These are phyloP conservation scores for Neodidymelliopsis sp. DNA, from an alignment of 2,329 filamentous ascomycete genomes.

Conservation along the genomic window DNA sequence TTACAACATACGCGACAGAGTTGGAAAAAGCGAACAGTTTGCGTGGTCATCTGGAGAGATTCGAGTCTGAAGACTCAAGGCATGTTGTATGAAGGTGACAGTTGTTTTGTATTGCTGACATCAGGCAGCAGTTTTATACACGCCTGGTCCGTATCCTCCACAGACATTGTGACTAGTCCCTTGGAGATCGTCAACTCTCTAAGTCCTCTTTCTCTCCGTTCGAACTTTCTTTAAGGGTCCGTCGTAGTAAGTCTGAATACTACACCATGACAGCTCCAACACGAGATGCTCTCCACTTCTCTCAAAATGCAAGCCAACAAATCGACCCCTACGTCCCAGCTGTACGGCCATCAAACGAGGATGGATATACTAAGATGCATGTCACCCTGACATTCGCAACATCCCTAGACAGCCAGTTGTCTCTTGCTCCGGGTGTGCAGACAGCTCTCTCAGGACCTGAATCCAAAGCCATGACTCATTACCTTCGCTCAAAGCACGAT, in stretches of 20 bases:
- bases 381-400: conserved; percentile 86
- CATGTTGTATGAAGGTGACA: too few species aligned
- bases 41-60: background rate
- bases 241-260: too few species aligned
- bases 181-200: background rate
- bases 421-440: conserved; percentile 78
- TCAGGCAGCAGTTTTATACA: conserved; percentile 1
- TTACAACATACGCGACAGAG: too few species aligned
- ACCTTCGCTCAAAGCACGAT: conserved; percentile 80
- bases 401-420: conserved; percentile 83
- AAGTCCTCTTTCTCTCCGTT: too few species aligned
- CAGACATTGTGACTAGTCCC: background rate
- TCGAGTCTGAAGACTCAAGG: background rate
- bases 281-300: conserved; percentile 49
- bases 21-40: too few species aligned
- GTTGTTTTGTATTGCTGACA: background rate
- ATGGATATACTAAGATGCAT: too few species aligned
- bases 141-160: background rate
- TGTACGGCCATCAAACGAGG: background rate
- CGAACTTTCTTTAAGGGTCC: too few species aligned
- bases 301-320: conserved; percentile 54
- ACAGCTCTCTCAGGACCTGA: conserved; percentile 82
- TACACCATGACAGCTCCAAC: conserved; percentile 16
- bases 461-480: conserved; percentile 93
- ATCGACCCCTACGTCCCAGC: conserved; percentile 62